Conservation (phyloP, 2,329 filamentous ascomycete species). For the Penicillium sp. region DNA sequence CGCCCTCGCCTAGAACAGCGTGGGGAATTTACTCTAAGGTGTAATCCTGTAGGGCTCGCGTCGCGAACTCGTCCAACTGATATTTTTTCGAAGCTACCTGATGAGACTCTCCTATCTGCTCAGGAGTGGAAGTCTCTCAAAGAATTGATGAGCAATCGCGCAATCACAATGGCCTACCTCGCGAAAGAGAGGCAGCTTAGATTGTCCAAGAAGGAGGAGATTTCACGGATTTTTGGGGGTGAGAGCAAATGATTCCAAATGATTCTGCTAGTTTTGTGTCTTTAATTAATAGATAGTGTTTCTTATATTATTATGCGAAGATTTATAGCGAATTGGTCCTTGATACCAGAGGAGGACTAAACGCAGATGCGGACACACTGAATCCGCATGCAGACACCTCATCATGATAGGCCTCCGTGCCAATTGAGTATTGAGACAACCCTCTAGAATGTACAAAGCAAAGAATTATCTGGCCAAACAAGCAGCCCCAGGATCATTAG, state of each 20-base stretch:
- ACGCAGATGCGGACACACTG: too few relatives aligned
- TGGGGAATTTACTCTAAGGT: constrained; percentile 26
- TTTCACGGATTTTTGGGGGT: not conserved
- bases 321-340: too few relatives aligned
- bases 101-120: constrained; percentile 22
- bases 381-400: too few relatives aligned
- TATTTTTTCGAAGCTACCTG: constrained; percentile 28
- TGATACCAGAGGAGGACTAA: too few relatives aligned
- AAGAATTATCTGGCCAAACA: too few relatives aligned
- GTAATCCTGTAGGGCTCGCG: constrained; percentile 22
- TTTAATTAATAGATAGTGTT: too few relatives aligned
- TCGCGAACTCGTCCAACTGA: constrained; percentile 26
- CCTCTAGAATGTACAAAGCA: too few relatives aligned
- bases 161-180: constrained; percentile 23
- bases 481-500: too few relatives aligned
- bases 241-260: not conserved
- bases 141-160: constrained; percentile 2
- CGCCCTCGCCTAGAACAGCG: constrained; percentile 2
- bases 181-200: constrained; percentile 15
- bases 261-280: too few relatives aligned
- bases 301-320: too few relatives aligned
- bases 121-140: constrained; percentile 26
- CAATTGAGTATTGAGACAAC: too few relatives aligned
- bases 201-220: not conserved
- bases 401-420: too few relatives aligned